phyloP scores from a whole-genome alignment of 1,284 basidiomycete species.

The Puccinia horiana region DNA sequence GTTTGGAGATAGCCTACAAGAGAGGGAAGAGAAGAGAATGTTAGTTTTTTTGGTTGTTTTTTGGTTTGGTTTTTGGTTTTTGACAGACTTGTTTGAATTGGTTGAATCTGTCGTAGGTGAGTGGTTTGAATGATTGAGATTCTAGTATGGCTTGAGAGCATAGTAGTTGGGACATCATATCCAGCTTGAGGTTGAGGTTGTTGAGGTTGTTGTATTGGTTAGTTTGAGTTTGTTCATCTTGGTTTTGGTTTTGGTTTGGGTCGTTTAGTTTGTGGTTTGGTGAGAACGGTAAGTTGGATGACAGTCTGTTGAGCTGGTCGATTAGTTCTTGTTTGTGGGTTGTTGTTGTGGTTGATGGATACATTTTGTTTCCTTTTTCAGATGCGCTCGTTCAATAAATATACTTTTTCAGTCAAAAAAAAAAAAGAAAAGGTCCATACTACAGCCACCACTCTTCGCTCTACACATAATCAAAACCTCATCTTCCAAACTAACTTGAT shows the following conservation, averaged over 20 bases:
- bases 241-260: no score
- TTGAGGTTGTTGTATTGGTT: neutral
- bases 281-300: neutral
- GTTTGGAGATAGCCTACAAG: neutral
- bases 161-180: conserved; percentile 21
- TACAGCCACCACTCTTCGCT: no score
- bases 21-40: neutral
- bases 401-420: neutral
- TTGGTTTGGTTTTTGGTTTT: neutral
- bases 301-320: neutral
- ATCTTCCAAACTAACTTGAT: no score
- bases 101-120: neutral
- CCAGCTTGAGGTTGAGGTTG: neutral
- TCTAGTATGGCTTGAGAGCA: conserved; percentile 23
- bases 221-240: neutral
- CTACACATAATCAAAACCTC: no score
- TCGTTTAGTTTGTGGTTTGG: no score
- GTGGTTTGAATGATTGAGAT: neutral
- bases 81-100: neutral
- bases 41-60: neutral
- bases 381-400: no score
- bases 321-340: neutral
- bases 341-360: neutral
- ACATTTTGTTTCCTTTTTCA: neutral
- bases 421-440: neutral